Conservation (phyloP, 108 stramenopile genomes). For the Aurantiochytrium sp. region DNA sequence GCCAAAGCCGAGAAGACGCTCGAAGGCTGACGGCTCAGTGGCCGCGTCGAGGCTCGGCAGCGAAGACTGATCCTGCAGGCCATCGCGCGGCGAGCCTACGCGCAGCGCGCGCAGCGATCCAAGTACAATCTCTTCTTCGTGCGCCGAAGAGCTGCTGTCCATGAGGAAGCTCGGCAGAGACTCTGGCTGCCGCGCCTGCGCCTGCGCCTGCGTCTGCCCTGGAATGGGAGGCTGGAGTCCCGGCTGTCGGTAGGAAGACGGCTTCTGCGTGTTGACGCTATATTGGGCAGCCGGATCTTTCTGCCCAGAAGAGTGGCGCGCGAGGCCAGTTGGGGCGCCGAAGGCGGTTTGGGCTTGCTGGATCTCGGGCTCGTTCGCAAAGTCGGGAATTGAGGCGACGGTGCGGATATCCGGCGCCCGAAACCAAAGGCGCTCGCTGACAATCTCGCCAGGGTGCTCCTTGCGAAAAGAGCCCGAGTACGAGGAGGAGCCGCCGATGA, state of each 20-base stretch:
- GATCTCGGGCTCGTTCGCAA: not conserved
- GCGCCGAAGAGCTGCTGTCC: not conserved
- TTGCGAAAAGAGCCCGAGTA: not conserved
- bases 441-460: not conserved
- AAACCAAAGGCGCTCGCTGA: not conserved
- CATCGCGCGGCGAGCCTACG: not conserved
- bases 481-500: not conserved
- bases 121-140: not conserved
- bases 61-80: not conserved
- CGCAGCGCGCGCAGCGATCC: not conserved
- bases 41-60: not conserved
- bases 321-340: not conserved
- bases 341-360: not conserved
- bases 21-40: not conserved
- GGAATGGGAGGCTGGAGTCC: too few species aligned
- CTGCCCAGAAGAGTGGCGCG: not conserved
- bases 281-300: too few species aligned
- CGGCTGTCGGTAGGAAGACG: too few species aligned
- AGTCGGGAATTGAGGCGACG: not conserved
- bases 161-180: not conserved
- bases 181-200: not conserved
- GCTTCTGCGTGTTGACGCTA: too few species aligned
- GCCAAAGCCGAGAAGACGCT: not conserved
- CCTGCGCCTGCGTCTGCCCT: too few species aligned
- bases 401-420: not conserved